These are phyloP conservation scores for Coleophoma cylindrospora DNA, from an alignment of 2,329 filamentous ascomycete species.

Conservation along the genomic window DNA sequence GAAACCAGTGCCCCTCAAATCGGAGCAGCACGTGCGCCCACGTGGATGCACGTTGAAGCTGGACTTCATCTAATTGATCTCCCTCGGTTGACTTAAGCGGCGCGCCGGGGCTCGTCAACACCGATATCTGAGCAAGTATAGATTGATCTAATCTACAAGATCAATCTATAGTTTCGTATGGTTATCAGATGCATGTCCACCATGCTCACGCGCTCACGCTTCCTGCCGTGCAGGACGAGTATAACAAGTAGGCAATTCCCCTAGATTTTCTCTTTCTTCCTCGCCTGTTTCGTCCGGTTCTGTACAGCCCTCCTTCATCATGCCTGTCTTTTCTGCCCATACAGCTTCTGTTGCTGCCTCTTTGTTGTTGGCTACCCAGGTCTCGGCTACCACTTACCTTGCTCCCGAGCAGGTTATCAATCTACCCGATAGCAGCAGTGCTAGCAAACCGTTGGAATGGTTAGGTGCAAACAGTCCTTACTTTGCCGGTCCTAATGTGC, in stretches of 20 bases:
- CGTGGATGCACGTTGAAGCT: no score
- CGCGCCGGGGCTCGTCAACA: no score
- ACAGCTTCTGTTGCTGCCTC: neutral
- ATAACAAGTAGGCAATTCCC: neutral
- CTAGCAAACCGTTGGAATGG: slow-evolving; percentile 39
- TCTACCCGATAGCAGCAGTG: slow-evolving; percentile 25
- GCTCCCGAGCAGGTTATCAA: slow-evolving; percentile 27
- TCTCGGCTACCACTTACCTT: slow-evolving; percentile 7
- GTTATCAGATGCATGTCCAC: no score
- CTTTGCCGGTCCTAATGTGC: slow-evolving; percentile 50
- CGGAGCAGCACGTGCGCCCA: no score
- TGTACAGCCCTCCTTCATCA: neutral
- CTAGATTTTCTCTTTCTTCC: neutral
- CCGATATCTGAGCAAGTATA: no score
- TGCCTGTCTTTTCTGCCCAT: neutral
- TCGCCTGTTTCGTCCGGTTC: neutral
- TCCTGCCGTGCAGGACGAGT: no score
- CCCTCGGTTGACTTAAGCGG: no score
- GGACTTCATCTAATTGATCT: no score
- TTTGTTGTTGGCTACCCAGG: slow-evolving; percentile 2
- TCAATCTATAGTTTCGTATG: no score
- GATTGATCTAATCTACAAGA: no score
- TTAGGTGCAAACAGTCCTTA: slow-evolving; percentile 50
- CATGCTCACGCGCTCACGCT: no score
- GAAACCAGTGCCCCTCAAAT: no score